Base-by-base conservation (phyloP, 208 protist species). In the Trypanosoma avium region DNA sequence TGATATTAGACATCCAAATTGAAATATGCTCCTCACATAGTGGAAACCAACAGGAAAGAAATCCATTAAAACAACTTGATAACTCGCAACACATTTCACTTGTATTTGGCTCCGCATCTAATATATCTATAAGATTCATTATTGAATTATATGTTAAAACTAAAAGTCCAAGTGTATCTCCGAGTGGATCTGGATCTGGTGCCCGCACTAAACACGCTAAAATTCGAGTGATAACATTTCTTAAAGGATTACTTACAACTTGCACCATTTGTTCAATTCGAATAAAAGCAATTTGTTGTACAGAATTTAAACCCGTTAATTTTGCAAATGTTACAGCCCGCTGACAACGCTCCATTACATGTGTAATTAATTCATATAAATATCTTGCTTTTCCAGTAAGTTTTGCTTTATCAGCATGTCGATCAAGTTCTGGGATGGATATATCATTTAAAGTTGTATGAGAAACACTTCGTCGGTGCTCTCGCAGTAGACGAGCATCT, bases 91-190 rank as follows among this genome's bases (percentile, higher is more conserved):
- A 64, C 17, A 64, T 30, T 19, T 24, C 24, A 1, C 12, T n/a
- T 22, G 36, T 45, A 29, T 27, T 8, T 38, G 27, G 7, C 9
- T 64, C 29, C 9, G 13, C 1, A n/a, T 45, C 32, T 8, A 64
- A 27, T 19, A 64, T 17, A 27, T 30, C 59, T 15, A 55, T 32
- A 10, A 64, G 59, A 33, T 10, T 8, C 21, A 32, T 54, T n/a
- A 64, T 8, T n/a, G 26, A 35, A 12, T 32, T 27, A 47, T 55
- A 64, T 8, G 30, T 55, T 12, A 13, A 19, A 5, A 64, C 59
- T 45, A 64, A 45, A 33, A 64, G 32, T 43, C 59, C 59, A 32
- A 64, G 47, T 15, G 59, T 55, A n/a, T 64, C 59, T 33, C 59
- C 59, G 21, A 64, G 33, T 4, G 59, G 59, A 46, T 64, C 59